Evolutionary conservation across 2,329 filamentous ascomycete species (phyloP).

Genomic region (Pseudodiploospora longispora): DNA sequence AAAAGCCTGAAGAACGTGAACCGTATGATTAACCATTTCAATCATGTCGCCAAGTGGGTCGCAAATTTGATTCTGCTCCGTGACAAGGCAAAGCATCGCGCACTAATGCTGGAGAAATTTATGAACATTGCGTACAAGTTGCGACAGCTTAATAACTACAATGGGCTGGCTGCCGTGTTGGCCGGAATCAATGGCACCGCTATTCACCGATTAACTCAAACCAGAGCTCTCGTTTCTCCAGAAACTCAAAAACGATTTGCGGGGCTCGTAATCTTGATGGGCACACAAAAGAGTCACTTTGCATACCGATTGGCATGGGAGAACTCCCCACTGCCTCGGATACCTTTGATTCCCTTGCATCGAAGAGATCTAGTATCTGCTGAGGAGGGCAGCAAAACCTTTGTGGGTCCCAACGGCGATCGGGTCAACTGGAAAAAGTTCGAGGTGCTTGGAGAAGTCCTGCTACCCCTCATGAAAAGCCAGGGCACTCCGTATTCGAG

Average conservation of each 20-base stretch:
- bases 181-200: constrained; percentile 86
- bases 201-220: constrained; percentile 75
- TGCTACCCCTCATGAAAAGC: constrained; percentile 84
- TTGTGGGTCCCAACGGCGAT: constrained; percentile 64
- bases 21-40: constrained; percentile 90
- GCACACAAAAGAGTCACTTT: constrained; percentile 83
- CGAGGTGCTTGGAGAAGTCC: constrained; percentile 86
- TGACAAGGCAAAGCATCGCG: constrained; percentile 93
- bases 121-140: constrained; percentile 84
- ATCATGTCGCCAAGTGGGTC: constrained; percentile 76
- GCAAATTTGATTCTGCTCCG: constrained; percentile 78
- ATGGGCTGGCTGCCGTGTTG: constrained; percentile 85
- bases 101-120: constrained; percentile 87
- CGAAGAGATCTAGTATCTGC: constrained; percentile 84
- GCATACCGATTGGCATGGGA: constrained; percentile 97
- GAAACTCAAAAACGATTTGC: constrained; percentile 77
- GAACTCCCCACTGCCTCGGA: constrained; percentile 81
- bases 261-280: constrained; percentile 84
- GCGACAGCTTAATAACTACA: constrained; percentile 92
- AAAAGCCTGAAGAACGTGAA: constrained; percentile 78
- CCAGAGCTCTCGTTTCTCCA: constrained; percentile 63
- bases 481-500: constrained; percentile 77
- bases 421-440: constrained; percentile 98
- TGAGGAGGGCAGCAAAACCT: constrained; percentile 85
- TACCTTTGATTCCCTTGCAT: constrained; percentile 88